These are phyloP conservation scores for Berberis thunbergii DNA, from an alignment of 164 flowering plant species.

Conservation along the genomic window DNA sequence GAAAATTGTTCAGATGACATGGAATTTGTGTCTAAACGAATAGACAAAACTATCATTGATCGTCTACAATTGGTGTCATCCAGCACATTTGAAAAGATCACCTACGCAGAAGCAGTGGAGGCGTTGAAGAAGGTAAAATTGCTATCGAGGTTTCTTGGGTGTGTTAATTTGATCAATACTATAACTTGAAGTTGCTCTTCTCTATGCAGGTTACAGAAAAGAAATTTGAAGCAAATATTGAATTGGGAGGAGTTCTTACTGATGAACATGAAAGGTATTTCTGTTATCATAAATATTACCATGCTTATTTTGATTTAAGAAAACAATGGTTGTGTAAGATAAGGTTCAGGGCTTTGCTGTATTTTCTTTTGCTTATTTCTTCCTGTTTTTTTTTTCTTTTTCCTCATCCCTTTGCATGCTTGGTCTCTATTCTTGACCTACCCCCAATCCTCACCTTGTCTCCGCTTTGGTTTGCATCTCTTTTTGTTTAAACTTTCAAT, in stretches of 20 bases:
- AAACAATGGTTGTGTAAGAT: neutral
- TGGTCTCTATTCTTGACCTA: too few relatives aligned
- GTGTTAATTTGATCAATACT: neutral
- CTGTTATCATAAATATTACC: neutral
- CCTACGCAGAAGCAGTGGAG: slow-evolving; percentile 66
- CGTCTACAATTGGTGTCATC: slow-evolving; percentile 43
- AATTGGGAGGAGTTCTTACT: slow-evolving; percentile 54
- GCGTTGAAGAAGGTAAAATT: slow-evolving; percentile 41
- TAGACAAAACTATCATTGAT: slow-evolving; percentile 32
- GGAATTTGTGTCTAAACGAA: slow-evolving; percentile 43
- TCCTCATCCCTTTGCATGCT: too few relatives aligned
- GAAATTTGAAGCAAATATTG: slow-evolving; percentile 31
- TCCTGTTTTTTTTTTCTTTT: too few relatives aligned
- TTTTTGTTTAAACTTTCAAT: too few relatives aligned
- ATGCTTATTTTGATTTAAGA: neutral
- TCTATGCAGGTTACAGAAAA: slow-evolving; percentile 37
- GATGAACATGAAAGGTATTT: slow-evolving; percentile 74
- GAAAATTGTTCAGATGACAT: slow-evolving; percentile 58
- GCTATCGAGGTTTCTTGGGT: neutral
- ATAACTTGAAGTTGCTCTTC: slow-evolving; percentile 1
- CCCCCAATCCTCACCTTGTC: too few relatives aligned
- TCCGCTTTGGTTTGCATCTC: too few relatives aligned
- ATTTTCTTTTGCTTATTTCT: too few relatives aligned
- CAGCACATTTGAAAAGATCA: slow-evolving; percentile 42
- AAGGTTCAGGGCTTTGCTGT: neutral